phyloP scores from a whole-genome alignment of 2,329 filamentous ascomycete species.

The Sporothrix variecibatus region DNA sequence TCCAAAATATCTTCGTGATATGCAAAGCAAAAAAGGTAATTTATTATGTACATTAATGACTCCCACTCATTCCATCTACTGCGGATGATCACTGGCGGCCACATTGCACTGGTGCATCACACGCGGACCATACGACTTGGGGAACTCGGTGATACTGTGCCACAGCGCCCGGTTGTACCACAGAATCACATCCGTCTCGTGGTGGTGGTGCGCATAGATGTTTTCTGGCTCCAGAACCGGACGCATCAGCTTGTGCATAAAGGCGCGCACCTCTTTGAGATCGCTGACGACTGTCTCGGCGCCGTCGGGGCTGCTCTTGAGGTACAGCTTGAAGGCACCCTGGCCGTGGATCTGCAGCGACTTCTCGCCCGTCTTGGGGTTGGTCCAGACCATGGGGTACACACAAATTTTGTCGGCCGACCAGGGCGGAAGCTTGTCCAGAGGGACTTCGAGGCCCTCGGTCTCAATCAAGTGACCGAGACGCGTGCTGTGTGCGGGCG shows the following conservation, averaged over 20 bases:
- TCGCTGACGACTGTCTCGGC: slow-evolving; percentile 35
- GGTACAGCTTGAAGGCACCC: slow-evolving; percentile 40
- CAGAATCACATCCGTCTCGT: slow-evolving; percentile 43
- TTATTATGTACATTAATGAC: neutral
- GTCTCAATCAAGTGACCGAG: slow-evolving; percentile 40
- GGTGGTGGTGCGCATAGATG: slow-evolving; percentile 42
- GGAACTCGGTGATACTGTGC: slow-evolving; percentile 44
- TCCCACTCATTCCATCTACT: neutral
- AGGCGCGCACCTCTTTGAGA: slow-evolving; percentile 37
- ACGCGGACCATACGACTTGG: slow-evolving; percentile 41
- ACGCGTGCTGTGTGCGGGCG: slow-evolving; percentile 38
- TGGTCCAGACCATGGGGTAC: slow-evolving; percentile 44
- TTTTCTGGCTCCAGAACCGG: slow-evolving; percentile 39
- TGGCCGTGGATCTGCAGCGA: slow-evolving; percentile 42
- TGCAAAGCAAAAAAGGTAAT: neutral
- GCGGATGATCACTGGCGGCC: slow-evolving; percentile 34
- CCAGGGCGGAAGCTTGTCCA: slow-evolving; percentile 38
- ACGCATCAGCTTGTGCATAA: slow-evolving; percentile 42
- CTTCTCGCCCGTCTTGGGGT: slow-evolving; percentile 37
- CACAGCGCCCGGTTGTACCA: slow-evolving; percentile 45
- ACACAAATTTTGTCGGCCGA: slow-evolving; percentile 37
- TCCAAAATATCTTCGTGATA: neutral
- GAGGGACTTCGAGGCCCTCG: slow-evolving; percentile 34
- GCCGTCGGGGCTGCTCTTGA: slow-evolving; percentile 37
- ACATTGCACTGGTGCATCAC: slow-evolving; percentile 45